Evolutionary conservation across 345 rosid genomes (phyloP).

Genomic region (Isatis tinctoria): DNA sequence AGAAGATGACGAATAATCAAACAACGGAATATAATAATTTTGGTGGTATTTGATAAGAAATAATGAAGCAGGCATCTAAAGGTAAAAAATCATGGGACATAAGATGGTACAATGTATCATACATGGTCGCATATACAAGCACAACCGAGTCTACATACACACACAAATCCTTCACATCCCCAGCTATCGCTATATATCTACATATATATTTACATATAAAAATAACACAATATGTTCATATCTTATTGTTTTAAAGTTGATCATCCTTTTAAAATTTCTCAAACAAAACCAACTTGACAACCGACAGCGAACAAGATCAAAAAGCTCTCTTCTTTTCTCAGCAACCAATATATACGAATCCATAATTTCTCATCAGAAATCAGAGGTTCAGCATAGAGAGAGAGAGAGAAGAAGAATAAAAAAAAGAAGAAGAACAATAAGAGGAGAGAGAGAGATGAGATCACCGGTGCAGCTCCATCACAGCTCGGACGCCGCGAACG

Average conservation of each 20-base stretch:
- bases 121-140: neutral
- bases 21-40: neutral
- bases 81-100: slow-evolving; percentile 19
- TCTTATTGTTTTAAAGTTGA: slow-evolving; percentile 15
- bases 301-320: slow-evolving; percentile 34
- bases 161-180: slow-evolving; percentile 27
- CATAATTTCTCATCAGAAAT: neutral
- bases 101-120: slow-evolving; percentile 4
- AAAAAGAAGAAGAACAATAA: neutral
- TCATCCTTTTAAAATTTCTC: slow-evolving; percentile 8
- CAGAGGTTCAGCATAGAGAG: neutral
- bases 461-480: slow-evolving; percentile 54
- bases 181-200: slow-evolving; percentile 27
- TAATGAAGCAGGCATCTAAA: neutral
- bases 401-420: neutral
- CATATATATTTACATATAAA: neutral
- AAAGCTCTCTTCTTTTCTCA: slow-evolving; percentile 18
- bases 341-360: slow-evolving; percentile 7
- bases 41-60: neutral
- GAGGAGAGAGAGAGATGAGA: slow-evolving; percentile 39
- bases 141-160: neutral
- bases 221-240: slow-evolving; percentile 12
- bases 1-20: neutral
- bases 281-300: slow-evolving; percentile 50
- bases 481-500: slow-evolving; percentile 17